Evolutionary conservation across 2,329 filamentous ascomycete genomes (phyloP).

Genomic region (Fusarium acutatum): DNA sequence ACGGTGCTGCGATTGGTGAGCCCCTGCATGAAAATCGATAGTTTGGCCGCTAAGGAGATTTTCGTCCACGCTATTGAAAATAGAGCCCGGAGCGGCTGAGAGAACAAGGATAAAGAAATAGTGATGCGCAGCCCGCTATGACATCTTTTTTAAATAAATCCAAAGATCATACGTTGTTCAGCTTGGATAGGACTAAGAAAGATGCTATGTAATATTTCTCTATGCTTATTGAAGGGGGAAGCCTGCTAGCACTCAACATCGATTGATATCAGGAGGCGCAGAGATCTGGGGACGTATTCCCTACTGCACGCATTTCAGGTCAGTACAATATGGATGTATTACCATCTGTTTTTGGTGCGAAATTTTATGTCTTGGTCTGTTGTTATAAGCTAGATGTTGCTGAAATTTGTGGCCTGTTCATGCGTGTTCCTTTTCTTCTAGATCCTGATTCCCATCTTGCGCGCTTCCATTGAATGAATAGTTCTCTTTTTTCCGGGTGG

Average conservation of each 20-base stretch:
- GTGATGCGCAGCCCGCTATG: background rate
- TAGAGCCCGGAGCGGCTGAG: background rate
- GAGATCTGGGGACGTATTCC: background rate
- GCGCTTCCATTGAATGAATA: fast-evolving
- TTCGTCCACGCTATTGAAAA: background rate
- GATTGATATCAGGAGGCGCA: background rate
- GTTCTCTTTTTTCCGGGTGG: fast-evolving
- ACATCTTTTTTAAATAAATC: background rate
- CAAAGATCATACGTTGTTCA: background rate
- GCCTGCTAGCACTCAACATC: fast-evolving
- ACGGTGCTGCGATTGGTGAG: background rate
- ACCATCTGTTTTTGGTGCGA: background rate
- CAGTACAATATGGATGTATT: background rate
- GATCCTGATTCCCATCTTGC: background rate
- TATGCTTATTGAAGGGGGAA: background rate
- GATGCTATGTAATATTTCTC: no score
- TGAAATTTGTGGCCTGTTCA: background rate
- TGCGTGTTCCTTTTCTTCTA: background rate
- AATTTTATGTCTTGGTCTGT: background rate
- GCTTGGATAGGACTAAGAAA: background rate
- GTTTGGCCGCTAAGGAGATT: background rate
- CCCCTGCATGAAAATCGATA: background rate
- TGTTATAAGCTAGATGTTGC: background rate
- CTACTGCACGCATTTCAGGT: background rate
- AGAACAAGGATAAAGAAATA: fast-evolving